Percentiles rank a stretch among this genome's conserved stretches.
phyloP scores from a whole-genome alignment of 768 basidiomycete species.

The Suillus bovinus region DNA sequence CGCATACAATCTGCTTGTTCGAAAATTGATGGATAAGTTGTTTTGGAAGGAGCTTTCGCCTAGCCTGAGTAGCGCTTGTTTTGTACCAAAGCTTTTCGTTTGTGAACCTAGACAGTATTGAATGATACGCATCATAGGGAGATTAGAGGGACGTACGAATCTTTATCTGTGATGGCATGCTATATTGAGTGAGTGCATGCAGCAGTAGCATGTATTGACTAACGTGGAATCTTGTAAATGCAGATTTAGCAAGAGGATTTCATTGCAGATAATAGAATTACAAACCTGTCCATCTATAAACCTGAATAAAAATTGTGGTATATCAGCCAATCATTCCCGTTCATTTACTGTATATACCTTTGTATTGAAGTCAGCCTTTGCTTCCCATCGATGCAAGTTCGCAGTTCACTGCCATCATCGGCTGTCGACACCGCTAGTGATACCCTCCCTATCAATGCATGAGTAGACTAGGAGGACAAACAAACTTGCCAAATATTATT shows the following conservation, averaged over 20 bases:
- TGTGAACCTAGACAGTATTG: slow-evolving; percentile 25
- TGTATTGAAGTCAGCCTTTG: slow-evolving; percentile 68
- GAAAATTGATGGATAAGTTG: slow-evolving; percentile 38
- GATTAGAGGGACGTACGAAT: slow-evolving; percentile 33
- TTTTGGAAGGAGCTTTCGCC: slow-evolving; percentile 34
- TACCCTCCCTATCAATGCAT: neutral
- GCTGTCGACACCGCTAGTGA: slow-evolving; percentile 38
- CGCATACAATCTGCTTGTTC: slow-evolving; percentile 49
- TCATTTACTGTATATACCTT: slow-evolving; percentile 36
- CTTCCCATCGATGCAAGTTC: slow-evolving; percentile 72
- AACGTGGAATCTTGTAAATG: slow-evolving; percentile 42
- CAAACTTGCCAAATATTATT: slow-evolving; percentile 57
- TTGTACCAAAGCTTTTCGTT: slow-evolving; percentile 41
- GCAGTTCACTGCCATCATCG: slow-evolving; percentile 44
- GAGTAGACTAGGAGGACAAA: neutral
- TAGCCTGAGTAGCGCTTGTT: slow-evolving; percentile 19
- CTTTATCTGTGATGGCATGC: slow-evolving; percentile 33
- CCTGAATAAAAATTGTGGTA: slow-evolving; percentile 28
- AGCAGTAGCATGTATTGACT: slow-evolving; percentile 19
- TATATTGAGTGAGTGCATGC: slow-evolving; percentile 12
- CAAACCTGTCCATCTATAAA: slow-evolving; percentile 59
- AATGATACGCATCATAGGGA: neutral
- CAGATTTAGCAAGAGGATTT: slow-evolving; percentile 1
- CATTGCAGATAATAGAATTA: slow-evolving; percentile 13
- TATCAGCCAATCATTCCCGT: neutral